Evolutionary conservation across 2,329 filamentous ascomycete genomes (phyloP), one percentile per base, ranked within the genome.

Genomic region (Claviceps capensis): DNA sequence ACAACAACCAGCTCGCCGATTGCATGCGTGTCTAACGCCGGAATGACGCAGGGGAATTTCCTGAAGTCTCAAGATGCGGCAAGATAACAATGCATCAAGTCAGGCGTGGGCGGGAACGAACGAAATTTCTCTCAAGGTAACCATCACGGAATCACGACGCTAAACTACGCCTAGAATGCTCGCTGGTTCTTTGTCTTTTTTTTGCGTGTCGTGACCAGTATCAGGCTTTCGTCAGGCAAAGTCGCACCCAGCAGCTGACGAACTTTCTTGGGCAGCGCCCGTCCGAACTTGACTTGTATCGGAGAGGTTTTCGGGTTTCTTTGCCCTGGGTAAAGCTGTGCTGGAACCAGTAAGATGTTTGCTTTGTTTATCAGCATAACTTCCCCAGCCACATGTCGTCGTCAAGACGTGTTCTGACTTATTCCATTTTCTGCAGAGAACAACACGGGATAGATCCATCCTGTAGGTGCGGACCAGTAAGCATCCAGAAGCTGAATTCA

Each of bases 341-440:
- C 47, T 41, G 30, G 47, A 19, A 40, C 47, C 47, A 49, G 47
- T 49, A 34, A 38, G 47, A 52, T 11, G 41, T 37, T 49, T n/a
- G 16, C 34, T 30, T 42, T 42, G 4, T 19, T 26, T 47, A n/a
- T 47, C 45, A 41, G 51, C 51, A 47, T 52, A 42, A 52, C 51
- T 47, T 16, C 14, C n/a, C 36, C 44, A 48, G 46, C 50, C 50
- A 49, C 46, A 44, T 23, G 30, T 14, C n/a, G 7, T 34, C 26
- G 38, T 19, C 46, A 40, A 43, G 38, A 45, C 14, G 23, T 44
- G 45, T 26, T 37, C 45, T 42, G 38, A 46, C 23, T 13, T 5
- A 13, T n/a, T 16, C 4, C 13, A 16, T 30, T 8, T 26, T 17
- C 23, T 34, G 30, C 9, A 34, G 23, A n/a, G 16, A 9, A 34